Base-by-base conservation (phyloP, 306 rosid species). In the Lathyrus aphaca region DNA sequence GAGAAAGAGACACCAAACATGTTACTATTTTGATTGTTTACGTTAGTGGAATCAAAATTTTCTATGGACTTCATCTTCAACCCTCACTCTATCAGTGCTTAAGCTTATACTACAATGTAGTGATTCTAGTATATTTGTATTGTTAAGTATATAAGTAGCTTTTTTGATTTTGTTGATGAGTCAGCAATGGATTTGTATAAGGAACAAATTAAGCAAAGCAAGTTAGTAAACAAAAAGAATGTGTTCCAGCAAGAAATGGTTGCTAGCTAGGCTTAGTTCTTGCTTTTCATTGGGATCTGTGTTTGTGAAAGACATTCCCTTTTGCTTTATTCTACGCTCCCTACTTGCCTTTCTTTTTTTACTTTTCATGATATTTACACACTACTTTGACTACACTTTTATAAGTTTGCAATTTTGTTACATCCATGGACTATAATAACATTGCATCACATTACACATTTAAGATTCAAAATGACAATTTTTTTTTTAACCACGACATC, bases 211-310 rank as follows among this genome's bases (percentile, higher is more conserved):
- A 80, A 77, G 88, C 82, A 77, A 74, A 61, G 67, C 32, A 39
- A 6, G 79, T 60, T 68, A 81, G 82, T 56, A 71, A 90, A 84
- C 89, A 86, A 86, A 88, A 80, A 74, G 93, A 88, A 88, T 91
- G 86, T 78, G 81, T 74, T 79, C 66, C 83, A 85, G 86, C 82
- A 82, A 74, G 86, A 64, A 69, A 71, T 81, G 27, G 27, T 23
- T 23, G 84, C 35, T 53, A 21, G 59, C 67, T 83, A 79, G 87
- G 82, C 69, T 80, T 79, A 79, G 75, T 78, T 80, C 82, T 76
- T 68, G 69, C 80, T 75, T 82, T 86, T 84, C 83, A 82, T 86
- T 78, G 87, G 97, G 91, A 91, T 91, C 91, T 69, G 93, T 91
- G 93, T 68, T 37, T 80, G 91, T 79, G 91, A 91, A 86, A 91